These are phyloP conservation scores for Thalassiosira hispida DNA, from an alignment of 352 stramenopile genomes.

Conservation along the genomic window DNA sequence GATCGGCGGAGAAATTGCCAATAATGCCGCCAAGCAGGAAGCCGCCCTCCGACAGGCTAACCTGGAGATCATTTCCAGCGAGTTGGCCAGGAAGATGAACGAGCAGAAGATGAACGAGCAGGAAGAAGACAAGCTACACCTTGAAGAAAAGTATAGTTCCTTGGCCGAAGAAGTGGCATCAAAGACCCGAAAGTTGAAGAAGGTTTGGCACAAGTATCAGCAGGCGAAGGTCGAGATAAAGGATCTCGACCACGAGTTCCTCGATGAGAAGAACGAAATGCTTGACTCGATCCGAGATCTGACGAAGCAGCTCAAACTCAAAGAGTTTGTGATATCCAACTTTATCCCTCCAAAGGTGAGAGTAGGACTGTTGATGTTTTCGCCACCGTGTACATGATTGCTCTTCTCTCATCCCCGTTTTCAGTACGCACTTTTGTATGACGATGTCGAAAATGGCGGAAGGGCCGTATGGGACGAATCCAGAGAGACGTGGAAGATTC, in stretches of 20 bases:
- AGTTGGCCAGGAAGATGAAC: conserved; percentile 89
- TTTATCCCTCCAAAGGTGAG: conserved; percentile 86
- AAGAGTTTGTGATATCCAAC: conserved; percentile 90
- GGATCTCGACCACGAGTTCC: conserved; percentile 92
- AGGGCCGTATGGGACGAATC: conserved; percentile 89
- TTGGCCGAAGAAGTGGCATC: conserved; percentile 92
- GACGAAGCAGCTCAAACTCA: conserved; percentile 93
- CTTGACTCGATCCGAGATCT: conserved; percentile 94
- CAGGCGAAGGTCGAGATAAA: conserved; percentile 89
- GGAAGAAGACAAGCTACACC: conserved; percentile 91
- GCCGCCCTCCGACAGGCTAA: conserved; percentile 90
- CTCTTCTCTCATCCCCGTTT: too few relatives aligned
- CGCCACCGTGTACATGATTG: too few relatives aligned
- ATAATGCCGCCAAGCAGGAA: conserved; percentile 94
- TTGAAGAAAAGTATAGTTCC: conserved; percentile 91
- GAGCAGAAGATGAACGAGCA: conserved; percentile 90
- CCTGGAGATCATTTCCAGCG: conserved; percentile 88
- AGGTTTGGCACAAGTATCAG: conserved; percentile 93
- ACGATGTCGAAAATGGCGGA: conserved; percentile 85
- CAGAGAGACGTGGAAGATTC: conserved; percentile 90
- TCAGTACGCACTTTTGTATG: conserved; percentile 63
- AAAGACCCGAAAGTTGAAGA: conserved; percentile 96
- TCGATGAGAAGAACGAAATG: conserved; percentile 94
- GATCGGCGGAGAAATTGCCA: conserved; percentile 92
- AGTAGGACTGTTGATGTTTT: conserved; percentile 5